Conservation (phyloP, 345 rosid genomes). For the Ceriops zippeliana region DNA sequence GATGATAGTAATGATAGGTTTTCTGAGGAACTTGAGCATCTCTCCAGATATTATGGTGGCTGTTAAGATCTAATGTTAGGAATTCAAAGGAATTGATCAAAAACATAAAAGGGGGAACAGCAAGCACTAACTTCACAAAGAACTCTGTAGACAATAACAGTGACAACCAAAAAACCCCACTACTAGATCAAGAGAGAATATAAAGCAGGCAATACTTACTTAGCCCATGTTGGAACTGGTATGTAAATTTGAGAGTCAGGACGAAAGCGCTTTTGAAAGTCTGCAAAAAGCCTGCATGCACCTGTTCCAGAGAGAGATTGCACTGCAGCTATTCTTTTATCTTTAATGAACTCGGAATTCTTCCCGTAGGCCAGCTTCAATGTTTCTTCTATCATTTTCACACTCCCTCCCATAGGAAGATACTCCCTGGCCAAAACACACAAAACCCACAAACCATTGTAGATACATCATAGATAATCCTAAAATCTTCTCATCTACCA, state of each 20-base stretch:
- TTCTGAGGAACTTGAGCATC: slow-evolving; percentile 84
- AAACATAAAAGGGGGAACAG: neutral
- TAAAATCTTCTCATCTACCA: too few relatives aligned
- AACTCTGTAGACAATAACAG: neutral
- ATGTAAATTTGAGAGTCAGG: slow-evolving; percentile 87
- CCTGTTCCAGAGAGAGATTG: slow-evolving; percentile 96
- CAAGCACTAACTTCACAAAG: neutral
- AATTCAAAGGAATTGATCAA: slow-evolving; percentile 5
- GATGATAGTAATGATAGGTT: slow-evolving; percentile 82
- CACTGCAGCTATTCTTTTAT: slow-evolving; percentile 83
- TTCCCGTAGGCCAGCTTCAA: slow-evolving; percentile 93
- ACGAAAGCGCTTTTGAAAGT: slow-evolving; percentile 82
- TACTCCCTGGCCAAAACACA: slow-evolving; percentile 63
- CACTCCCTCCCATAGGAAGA: slow-evolving; percentile 98
- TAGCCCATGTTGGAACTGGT: slow-evolving; percentile 94
- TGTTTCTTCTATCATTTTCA: slow-evolving; percentile 81
- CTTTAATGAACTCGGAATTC: slow-evolving; percentile 69
- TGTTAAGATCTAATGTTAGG: slow-evolving; percentile 34
- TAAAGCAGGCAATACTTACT: slow-evolving; percentile 47
- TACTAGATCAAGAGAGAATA: neutral
- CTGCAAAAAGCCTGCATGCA: slow-evolving; percentile 93
- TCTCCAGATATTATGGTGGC: slow-evolving; percentile 99
- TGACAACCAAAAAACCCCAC: neutral
- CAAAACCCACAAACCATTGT: neutral
- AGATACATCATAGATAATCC: too few relatives aligned